These are phyloP conservation scores for Dendrocalamus latiflorus DNA, from an alignment of 202 grass and related monocot genomes.

Conservation along the genomic window DNA sequence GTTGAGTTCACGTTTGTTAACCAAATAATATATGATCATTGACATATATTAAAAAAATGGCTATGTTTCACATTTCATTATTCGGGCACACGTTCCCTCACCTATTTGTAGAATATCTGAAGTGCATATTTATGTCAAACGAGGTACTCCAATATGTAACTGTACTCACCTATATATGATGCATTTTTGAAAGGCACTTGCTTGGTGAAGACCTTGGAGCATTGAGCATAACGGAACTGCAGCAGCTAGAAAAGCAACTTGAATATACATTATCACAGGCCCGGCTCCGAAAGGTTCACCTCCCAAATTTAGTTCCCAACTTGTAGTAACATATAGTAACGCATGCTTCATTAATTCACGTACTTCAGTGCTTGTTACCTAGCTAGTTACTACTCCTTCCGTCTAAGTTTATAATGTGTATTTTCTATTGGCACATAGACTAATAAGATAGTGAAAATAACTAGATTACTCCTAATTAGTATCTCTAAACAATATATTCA, in stretches of 20 bases:
- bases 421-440: too few relatives aligned
- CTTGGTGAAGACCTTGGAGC: constrained; percentile 13
- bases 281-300: constrained; percentile 54
- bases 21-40: background rate
- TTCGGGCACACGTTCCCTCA: background rate
- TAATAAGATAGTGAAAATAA: too few relatives aligned
- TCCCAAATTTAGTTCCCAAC: background rate
- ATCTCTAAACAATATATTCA: too few relatives aligned
- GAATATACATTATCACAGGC: constrained; percentile 61
- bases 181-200: constrained; percentile 45
- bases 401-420: too few relatives aligned
- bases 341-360: too few relatives aligned
- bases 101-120: background rate
- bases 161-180: too few relatives aligned
- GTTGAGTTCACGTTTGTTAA: background rate
- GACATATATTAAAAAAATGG: background rate
- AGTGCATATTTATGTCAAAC: background rate
- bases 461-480: too few relatives aligned
- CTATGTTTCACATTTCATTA: background rate
- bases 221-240: constrained; percentile 64
- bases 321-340: too few relatives aligned
- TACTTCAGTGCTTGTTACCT: too few relatives aligned
- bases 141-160: background rate
- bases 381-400: too few relatives aligned
- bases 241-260: constrained; percentile 66